phyloP scores from a whole-genome alignment of 805 yeast species.

The Kazachstania viticola region DNA sequence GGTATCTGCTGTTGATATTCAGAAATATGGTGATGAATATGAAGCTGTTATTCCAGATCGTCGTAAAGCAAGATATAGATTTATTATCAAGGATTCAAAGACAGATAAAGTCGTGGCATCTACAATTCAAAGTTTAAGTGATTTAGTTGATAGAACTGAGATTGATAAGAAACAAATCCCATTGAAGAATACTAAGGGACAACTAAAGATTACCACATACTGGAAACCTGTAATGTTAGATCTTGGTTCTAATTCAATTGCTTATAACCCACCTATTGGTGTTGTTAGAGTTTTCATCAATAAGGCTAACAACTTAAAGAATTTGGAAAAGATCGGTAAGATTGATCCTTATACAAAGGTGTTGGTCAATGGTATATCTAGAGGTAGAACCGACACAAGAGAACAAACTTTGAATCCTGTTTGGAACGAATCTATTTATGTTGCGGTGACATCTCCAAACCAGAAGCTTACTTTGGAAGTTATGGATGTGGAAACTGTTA shows the following conservation, averaged over 20 bases:
- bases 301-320: slow-evolving; percentile 63
- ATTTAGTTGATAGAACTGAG: slow-evolving; percentile 65
- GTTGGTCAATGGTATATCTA: slow-evolving; percentile 62
- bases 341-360: slow-evolving; percentile 87
- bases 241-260: slow-evolving; percentile 58
- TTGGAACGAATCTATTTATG: slow-evolving; percentile 74
- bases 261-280: slow-evolving; percentile 92
- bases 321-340: slow-evolving; percentile 80
- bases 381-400: slow-evolving; percentile 62
- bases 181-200: slow-evolving; percentile 58
- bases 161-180: slow-evolving; percentile 73
- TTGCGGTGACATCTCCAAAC: slow-evolving; percentile 71
- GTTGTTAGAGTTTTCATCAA: slow-evolving; percentile 64
- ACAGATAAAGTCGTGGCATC: slow-evolving; percentile 48
- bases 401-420: slow-evolving; percentile 65
- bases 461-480: slow-evolving; percentile 79
- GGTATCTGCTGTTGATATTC: slow-evolving; percentile 43
- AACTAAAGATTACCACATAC: slow-evolving; percentile 49
- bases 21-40: slow-evolving; percentile 49
- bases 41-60: slow-evolving; percentile 68
- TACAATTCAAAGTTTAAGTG: slow-evolving; percentile 44
- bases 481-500: slow-evolving; percentile 75
- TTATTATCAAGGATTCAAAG: slow-evolving; percentile 53
- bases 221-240: slow-evolving; percentile 83
- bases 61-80: slow-evolving; percentile 54